Conservation (phyloP, 2,329 filamentous ascomycete genomes). For the Colletotrichum lini region DNA sequence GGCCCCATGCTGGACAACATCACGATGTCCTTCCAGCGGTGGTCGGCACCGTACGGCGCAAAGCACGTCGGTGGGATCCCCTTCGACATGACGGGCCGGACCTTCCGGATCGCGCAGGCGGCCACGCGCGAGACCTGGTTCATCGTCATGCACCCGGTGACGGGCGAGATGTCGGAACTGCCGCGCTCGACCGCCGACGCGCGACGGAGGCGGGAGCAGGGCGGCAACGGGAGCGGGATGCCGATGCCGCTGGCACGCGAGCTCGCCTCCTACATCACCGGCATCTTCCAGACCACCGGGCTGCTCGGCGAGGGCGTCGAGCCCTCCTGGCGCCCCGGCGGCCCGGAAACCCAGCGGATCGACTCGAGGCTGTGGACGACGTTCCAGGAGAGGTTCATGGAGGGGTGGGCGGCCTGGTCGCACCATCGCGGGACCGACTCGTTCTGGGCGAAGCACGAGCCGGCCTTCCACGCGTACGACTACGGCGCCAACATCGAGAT, state of each 20-base stretch:
- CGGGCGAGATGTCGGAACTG: background rate
- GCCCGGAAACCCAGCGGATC: slow-evolving; percentile 12
- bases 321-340: slow-evolving; percentile 9
- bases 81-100: slow-evolving; percentile 15
- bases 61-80: slow-evolving; percentile 18
- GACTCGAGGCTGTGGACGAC: slow-evolving; percentile 3
- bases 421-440: too few species aligned
- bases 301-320: slow-evolving; percentile 14
- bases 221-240: slow-evolving; percentile 5
- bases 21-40: background rate
- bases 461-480: too few species aligned
- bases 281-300: slow-evolving; percentile 7
- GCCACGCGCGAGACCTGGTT: slow-evolving; percentile 26
- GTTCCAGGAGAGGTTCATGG: too few species aligned
- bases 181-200: too few species aligned
- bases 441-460: too few species aligned
- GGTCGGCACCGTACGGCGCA: background rate
- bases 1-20: slow-evolving; percentile 10
- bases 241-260: background rate
- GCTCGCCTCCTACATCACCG: slow-evolving; percentile 12
- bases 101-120: slow-evolving; percentile 18
- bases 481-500: slow-evolving; percentile 21
- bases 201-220: background rate
- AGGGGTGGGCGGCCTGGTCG: too few species aligned
- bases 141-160: slow-evolving; percentile 20